These are phyloP conservation scores for Nicotiana otophora DNA, from an alignment of 257 asterid species.

Conservation along the genomic window DNA sequence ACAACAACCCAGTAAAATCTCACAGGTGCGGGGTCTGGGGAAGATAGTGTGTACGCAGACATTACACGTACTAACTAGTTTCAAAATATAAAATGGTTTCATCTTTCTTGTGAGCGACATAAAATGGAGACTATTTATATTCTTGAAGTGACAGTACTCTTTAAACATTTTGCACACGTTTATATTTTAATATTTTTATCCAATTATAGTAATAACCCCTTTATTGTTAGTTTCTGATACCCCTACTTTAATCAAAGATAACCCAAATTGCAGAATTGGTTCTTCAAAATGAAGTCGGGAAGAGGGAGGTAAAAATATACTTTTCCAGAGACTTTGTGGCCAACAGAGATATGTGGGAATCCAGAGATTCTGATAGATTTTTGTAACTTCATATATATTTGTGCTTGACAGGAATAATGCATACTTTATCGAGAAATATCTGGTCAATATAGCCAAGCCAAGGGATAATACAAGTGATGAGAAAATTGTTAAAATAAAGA, in stretches of 20 bases:
- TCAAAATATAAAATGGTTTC: too few relatives aligned
- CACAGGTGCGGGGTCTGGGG: rapidly evolving
- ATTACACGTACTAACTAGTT: too few relatives aligned
- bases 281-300: not conserved
- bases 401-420: not conserved
- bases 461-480: not conserved
- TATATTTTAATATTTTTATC: not conserved
- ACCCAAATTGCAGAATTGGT: not conserved
- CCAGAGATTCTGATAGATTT: not conserved
- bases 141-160: not conserved
- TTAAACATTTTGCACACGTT: not conserved
- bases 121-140: not conserved
- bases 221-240: not conserved
- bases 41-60: too few relatives aligned
- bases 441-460: not conserved
- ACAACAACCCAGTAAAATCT: too few relatives aligned
- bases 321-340: not conserved
- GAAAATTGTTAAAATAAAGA: not conserved
- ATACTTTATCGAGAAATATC: not conserved
- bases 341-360: not conserved
- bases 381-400: not conserved
- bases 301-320: not conserved
- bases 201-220: not conserved
- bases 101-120: too few relatives aligned
- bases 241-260: not conserved